Conservation (phyloP, 2,329 filamentous ascomycete genomes). For the Paraphaeosphaeria minitans region DNA sequence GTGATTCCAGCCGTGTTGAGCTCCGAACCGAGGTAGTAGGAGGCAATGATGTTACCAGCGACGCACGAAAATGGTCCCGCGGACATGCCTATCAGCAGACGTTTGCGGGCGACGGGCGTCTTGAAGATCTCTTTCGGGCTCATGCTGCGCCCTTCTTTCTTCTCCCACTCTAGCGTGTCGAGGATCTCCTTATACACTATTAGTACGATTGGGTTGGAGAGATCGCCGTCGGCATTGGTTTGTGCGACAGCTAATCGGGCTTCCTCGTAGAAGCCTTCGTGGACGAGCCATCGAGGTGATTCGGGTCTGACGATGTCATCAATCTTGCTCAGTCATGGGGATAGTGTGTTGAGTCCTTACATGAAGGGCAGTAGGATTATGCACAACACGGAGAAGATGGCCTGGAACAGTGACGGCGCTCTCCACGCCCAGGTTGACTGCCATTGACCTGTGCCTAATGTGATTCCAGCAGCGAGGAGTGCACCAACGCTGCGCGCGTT, state of each 20-base stretch:
- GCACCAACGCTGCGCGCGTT: neutral
- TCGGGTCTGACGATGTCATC: slow-evolving; percentile 30
- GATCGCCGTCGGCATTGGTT: slow-evolving; percentile 53
- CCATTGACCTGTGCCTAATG: slow-evolving; percentile 46
- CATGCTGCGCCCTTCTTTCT: slow-evolving; percentile 47
- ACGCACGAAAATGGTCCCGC: slow-evolving; percentile 43
- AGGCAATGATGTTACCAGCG: slow-evolving; percentile 50
- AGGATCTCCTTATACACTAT: slow-evolving; percentile 48
- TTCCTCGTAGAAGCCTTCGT: slow-evolving; percentile 49
- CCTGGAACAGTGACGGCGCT: slow-evolving; percentile 52
- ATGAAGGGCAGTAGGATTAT: slow-evolving; percentile 53
- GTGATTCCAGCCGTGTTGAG: slow-evolving; percentile 55
- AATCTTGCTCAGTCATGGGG: neutral
- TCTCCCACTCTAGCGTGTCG: slow-evolving; percentile 55
- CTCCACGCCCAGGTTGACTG: slow-evolving; percentile 56
- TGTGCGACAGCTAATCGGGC: slow-evolving; percentile 51
- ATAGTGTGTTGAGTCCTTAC: slow-evolving; percentile 27
- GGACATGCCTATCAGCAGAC: slow-evolving; percentile 49
- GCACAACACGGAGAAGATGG: slow-evolving; percentile 48
- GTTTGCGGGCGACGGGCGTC: slow-evolving; percentile 43
- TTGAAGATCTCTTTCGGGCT: slow-evolving; percentile 46
- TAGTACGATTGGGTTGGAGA: slow-evolving; percentile 46
- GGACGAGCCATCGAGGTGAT: slow-evolving; percentile 55
- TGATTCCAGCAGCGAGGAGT: slow-evolving; percentile 56
- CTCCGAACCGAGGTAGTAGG: slow-evolving; percentile 50